Base-by-base conservation (phyloP, 305 asterid genomes). In the Caryopteris hybrid region DNA sequence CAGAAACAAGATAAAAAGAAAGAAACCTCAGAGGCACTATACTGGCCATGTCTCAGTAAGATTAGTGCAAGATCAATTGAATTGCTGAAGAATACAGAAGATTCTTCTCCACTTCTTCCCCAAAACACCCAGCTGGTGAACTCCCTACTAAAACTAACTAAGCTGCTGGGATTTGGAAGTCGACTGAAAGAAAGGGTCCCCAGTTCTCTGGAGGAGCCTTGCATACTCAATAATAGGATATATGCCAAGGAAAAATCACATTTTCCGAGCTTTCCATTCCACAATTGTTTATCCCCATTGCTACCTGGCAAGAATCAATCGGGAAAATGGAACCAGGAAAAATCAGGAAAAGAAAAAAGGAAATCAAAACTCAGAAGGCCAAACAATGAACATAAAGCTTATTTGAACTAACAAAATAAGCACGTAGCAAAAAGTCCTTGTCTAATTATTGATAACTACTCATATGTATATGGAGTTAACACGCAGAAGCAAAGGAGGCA, bases 111-210 rank as follows among this genome's bases (percentile, higher is more conserved):
- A 51, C 78, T 80, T 74, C 84, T 82, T 75, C 98, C 99, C 85
- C 92, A 86, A 45, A 88, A 80, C 66, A 91, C 83, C 99, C 99
- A 94, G 88, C 99, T 91, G 46, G 84, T 72, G 72, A 94, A 86
- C 79, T 88, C 96, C 72, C 77, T 81, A 62, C 91, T 93, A 48
- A 83, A 79, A 77, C 76, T 70, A 74, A 82, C 78, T 70, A 91
- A 78, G 78, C 78, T 73, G 75, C 71, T 78, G 66, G 95, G 89
- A 81, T 80, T 82, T 55, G 88, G 86, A 65, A 87, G 83, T 41
- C 66, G 74, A 64, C 75, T 68, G 61, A 71, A 64, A 73, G 89
- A 73, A 46, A 65, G 77, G 69, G 76, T 74, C 73, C 75, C 74
- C 67, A 66, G 75, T 72, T 80, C 86, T 56, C 78, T 81, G 4